A percentile compares a stretch with the other conserved stretches of the same genome.
Conservation (phyloP, 2,329 filamentous ascomycete genomes). For the Nectriaceae sp. region DNA sequence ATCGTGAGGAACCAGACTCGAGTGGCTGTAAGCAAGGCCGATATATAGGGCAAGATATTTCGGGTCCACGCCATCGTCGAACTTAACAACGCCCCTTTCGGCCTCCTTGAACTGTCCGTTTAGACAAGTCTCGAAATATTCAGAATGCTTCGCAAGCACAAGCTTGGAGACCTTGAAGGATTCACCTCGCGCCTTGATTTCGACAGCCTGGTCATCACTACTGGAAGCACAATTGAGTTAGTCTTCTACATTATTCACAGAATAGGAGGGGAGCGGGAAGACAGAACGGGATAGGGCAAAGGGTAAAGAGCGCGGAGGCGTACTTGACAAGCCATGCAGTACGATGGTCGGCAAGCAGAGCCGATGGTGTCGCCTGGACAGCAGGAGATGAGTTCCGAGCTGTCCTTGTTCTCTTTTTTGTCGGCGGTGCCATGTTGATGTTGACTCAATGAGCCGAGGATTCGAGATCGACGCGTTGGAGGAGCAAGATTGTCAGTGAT, state of each 20-base stretch:
- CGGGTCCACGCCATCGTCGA: slow-evolving; percentile 35
- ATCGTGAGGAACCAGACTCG: slow-evolving; percentile 33
- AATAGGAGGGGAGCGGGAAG: background rate
- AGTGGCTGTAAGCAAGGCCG: slow-evolving; percentile 37
- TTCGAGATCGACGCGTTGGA: background rate
- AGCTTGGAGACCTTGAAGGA: slow-evolving; percentile 32
- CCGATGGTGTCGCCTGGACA: slow-evolving; percentile 19
- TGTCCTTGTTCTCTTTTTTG: slow-evolving; percentile 26
- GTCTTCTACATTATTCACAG: too few relatives aligned
- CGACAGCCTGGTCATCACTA: slow-evolving; percentile 31
- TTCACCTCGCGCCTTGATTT: slow-evolving; percentile 32
- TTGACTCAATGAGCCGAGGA: background rate
- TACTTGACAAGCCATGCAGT: slow-evolving; percentile 39
- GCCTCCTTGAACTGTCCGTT: slow-evolving; percentile 30
- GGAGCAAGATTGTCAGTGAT: background rate
- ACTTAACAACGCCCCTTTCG: slow-evolving; percentile 27
- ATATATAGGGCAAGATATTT: slow-evolving; percentile 37
- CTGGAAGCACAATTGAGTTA: slow-evolving; percentile 12
- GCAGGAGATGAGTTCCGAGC: slow-evolving; percentile 8
- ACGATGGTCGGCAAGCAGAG: slow-evolving; percentile 33
- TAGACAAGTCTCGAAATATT: slow-evolving; percentile 36
- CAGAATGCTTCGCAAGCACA: slow-evolving; percentile 34
- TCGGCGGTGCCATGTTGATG: slow-evolving; percentile 24
- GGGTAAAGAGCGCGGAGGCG: slow-evolving; percentile 9
- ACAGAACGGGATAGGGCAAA: slow-evolving; percentile 1